These are phyloP conservation scores for Clarireedia sp. DNA, from an alignment of 2,329 filamentous ascomycete genomes.

Conservation along the genomic window DNA sequence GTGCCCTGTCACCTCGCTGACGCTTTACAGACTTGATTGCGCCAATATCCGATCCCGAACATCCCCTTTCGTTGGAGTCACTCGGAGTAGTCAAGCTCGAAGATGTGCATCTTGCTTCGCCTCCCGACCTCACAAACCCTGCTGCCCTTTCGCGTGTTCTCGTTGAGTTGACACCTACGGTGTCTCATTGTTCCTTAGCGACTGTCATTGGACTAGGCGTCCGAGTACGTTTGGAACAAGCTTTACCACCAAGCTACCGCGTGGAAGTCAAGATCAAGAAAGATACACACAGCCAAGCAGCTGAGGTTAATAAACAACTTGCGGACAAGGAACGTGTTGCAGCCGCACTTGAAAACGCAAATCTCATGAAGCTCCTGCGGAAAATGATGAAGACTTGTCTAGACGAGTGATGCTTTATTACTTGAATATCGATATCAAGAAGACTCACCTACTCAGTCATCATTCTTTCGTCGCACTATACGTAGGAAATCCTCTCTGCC, in stretches of 20 bases:
- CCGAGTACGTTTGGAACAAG: slow-evolving; percentile 81
- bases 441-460: too few species aligned
- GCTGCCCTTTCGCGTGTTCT: slow-evolving; percentile 62
- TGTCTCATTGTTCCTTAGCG: slow-evolving; percentile 92
- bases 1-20: slow-evolving; percentile 25
- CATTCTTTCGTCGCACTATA: too few species aligned
- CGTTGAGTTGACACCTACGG: slow-evolving; percentile 89
- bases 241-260: slow-evolving; percentile 82
- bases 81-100: slow-evolving; percentile 93
- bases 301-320: slow-evolving; percentile 94
- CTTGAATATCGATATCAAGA: background rate
- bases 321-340: slow-evolving; percentile 95
- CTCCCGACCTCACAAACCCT: slow-evolving; percentile 45
- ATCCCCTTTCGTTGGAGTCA: slow-evolving; percentile 87
- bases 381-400: slow-evolving; percentile 86
- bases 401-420: slow-evolving; percentile 4
- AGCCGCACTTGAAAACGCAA: slow-evolving; percentile 88
- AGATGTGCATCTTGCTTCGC: slow-evolving; percentile 73
- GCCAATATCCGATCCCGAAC: slow-evolving; percentile 91
- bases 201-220: slow-evolving; percentile 95
- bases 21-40: slow-evolving; percentile 72
- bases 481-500: too few species aligned
- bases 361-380: slow-evolving; percentile 75
- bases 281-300: slow-evolving; percentile 88
- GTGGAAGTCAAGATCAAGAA: slow-evolving; percentile 92